Evolutionary conservation across 2,329 filamentous ascomycete genomes (phyloP).

Genomic region (Fragosphaeria purpurea): DNA sequence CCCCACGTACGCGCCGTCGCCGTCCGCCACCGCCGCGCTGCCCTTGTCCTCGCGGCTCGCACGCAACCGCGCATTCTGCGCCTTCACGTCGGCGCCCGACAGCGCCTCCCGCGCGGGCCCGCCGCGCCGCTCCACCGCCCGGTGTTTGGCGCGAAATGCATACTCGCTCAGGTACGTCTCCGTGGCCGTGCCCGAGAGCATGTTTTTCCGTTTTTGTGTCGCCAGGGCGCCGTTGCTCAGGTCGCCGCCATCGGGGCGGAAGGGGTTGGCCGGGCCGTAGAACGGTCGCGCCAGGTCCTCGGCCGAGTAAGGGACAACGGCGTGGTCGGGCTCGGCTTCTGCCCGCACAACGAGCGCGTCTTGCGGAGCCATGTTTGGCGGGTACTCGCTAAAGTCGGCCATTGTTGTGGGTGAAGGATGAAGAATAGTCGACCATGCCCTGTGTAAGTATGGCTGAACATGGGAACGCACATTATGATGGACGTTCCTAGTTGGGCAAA

Average conservation of each 20-base stretch:
- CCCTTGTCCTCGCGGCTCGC: slow-evolving; percentile 79
- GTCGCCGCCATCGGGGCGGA: slow-evolving; percentile 38
- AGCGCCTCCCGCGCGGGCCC: slow-evolving; percentile 47
- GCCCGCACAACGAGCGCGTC: slow-evolving; percentile 53
- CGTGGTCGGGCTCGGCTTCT: slow-evolving; percentile 45
- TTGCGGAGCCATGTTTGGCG: slow-evolving; percentile 55
- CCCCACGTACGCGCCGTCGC: slow-evolving; percentile 79
- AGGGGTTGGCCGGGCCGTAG: slow-evolving; percentile 65
- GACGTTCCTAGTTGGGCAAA: too few species aligned
- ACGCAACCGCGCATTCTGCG: slow-evolving; percentile 55
- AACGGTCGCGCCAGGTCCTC: slow-evolving; percentile 58
- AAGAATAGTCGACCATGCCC: too few species aligned
- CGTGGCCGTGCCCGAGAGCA: slow-evolving; percentile 75
- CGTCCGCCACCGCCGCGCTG: slow-evolving; percentile 72
- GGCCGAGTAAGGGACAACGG: slow-evolving; percentile 56
- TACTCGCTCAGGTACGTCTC: slow-evolving; percentile 86
- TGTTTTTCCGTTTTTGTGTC: slow-evolving; percentile 64
- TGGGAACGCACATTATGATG: too few species aligned
- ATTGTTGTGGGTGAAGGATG: slow-evolving; percentile 24
- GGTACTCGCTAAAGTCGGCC: slow-evolving; percentile 53
- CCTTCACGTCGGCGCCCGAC: slow-evolving; percentile 52
- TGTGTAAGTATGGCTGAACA: too few species aligned
- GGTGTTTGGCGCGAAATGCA: slow-evolving; percentile 79
- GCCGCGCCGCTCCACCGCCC: slow-evolving; percentile 63
- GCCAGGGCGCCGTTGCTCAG: slow-evolving; percentile 18